phyloP scores from a whole-genome alignment of 2,329 filamentous ascomycete genomes.

The Aureobasidium sp. region DNA sequence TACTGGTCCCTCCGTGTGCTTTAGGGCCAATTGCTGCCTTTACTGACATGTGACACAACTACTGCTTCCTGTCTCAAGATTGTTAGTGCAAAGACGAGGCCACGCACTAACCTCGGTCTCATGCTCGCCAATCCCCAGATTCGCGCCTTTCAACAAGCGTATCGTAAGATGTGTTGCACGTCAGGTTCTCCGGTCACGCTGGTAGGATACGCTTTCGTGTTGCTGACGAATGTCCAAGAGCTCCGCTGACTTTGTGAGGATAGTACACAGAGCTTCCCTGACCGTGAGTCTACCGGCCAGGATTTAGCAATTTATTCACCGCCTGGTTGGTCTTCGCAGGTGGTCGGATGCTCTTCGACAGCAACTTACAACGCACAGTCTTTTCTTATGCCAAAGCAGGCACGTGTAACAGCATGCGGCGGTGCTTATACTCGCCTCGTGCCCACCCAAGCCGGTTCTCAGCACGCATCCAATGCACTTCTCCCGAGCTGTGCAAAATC shows the following conservation, averaged over 20 bases:
- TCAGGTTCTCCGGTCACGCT: neutral
- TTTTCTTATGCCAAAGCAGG: neutral
- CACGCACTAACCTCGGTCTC: neutral
- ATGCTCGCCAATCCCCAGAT: neutral
- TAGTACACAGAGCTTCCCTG: too few species aligned
- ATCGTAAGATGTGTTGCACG: neutral
- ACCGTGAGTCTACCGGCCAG: neutral
- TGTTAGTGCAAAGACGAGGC: too few species aligned
- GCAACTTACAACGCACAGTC: neutral
- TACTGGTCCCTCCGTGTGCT: neutral
- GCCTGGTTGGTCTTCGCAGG: neutral
- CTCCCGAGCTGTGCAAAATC: neutral
- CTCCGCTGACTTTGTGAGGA: neutral
- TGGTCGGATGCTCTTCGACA: neutral
- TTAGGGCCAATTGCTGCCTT: neutral
- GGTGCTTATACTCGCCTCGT: too few species aligned
- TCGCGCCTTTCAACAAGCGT: neutral
- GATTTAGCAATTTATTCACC: neutral
- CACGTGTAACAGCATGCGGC: neutral
- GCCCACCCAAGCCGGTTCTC: neutral
- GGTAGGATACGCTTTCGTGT: neutral
- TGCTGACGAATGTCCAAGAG: neutral
- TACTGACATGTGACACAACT: neutral
- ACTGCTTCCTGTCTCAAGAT: neutral
- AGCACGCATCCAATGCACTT: neutral